These are phyloP conservation scores for Psidium guajava DNA, from an alignment of 345 rosid genomes.

Conservation along the genomic window DNA sequence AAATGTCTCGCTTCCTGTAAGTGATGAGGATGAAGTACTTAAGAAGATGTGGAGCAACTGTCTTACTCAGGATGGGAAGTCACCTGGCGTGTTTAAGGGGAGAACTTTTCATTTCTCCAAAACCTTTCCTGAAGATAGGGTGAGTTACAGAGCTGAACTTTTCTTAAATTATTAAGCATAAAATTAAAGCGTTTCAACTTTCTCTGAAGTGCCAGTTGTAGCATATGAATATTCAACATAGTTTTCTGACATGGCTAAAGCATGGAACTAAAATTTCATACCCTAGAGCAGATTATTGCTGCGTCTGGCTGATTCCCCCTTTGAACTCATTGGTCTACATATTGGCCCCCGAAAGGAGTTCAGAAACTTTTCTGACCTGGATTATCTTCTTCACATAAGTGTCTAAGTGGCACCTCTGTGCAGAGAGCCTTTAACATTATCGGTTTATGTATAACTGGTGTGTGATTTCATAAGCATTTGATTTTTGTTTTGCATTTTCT, in stretches of 20 bases:
- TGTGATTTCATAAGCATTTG: neutral
- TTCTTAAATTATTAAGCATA: neutral
- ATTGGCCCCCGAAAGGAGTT: neutral
- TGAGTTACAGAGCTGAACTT: conserved; percentile 20
- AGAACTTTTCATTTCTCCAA: conserved; percentile 64
- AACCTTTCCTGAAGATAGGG: conserved; percentile 79
- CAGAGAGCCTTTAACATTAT: neutral
- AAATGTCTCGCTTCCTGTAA: conserved; percentile 11
- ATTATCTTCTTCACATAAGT: neutral
- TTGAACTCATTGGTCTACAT: neutral
- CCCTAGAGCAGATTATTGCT: neutral
- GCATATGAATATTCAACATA: neutral
- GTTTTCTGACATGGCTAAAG: neutral
- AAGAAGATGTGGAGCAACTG: conserved; percentile 23
- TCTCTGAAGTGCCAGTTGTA: neutral
- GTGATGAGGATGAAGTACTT: conserved; percentile 18
- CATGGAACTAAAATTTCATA: neutral
- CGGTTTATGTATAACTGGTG: neutral
- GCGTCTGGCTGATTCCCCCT: neutral
- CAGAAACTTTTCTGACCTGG: neutral
- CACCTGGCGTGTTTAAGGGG: conserved; percentile 49
- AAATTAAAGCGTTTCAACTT: neutral
- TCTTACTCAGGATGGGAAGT: conserved; percentile 19
- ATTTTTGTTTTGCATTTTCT: neutral
- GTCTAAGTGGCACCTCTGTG: neutral